Evolutionary conservation across 257 asterid species (phyloP).

Genomic region (Buddleja alternifolia): DNA sequence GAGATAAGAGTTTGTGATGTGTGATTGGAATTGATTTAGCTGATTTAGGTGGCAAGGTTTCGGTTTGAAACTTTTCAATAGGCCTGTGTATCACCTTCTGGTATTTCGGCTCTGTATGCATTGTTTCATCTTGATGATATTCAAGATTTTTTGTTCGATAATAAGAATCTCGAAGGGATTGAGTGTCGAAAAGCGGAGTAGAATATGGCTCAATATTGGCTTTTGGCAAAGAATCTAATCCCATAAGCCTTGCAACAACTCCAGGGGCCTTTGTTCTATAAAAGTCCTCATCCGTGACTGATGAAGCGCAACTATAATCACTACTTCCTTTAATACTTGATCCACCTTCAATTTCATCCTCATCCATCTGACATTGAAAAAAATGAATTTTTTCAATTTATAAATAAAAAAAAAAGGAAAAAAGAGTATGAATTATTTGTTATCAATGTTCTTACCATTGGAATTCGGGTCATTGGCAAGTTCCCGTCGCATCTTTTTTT

Average conservation of each 20-base stretch:
- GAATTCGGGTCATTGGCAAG: slow-evolving; percentile 60
- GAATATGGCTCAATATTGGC: slow-evolving; percentile 57
- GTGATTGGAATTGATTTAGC: slow-evolving; percentile 87
- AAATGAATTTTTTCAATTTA: neutral
- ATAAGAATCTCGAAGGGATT: slow-evolving; percentile 51
- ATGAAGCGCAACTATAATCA: slow-evolving; percentile 79
- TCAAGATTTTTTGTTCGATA: slow-evolving; percentile 37
- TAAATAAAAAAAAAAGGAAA: slow-evolving; percentile 16
- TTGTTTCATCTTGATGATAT: slow-evolving; percentile 41
- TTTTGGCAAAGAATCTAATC: slow-evolving; percentile 82
- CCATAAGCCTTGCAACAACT: slow-evolving; percentile 97
- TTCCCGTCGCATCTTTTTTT: slow-evolving; percentile 74
- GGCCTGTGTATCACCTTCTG: slow-evolving; percentile 51
- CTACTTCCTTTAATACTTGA: slow-evolving; percentile 69
- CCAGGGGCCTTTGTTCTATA: slow-evolving; percentile 62
- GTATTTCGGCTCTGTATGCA: slow-evolving; percentile 40
- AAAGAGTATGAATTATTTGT: neutral
- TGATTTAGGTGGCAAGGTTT: slow-evolving; percentile 83
- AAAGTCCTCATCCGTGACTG: slow-evolving; percentile 73
- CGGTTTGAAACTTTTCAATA: slow-evolving; percentile 77
- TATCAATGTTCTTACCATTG: slow-evolving; percentile 45
- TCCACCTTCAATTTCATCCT: slow-evolving; percentile 53
- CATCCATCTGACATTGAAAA: slow-evolving; percentile 50
- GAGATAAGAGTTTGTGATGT: slow-evolving; percentile 87
- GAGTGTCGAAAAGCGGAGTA: slow-evolving; percentile 57